Percentiles rank a stretch among this genome's conserved stretches.
These are phyloP conservation scores for Sporopachydermia lactativora DNA, from an alignment of 805 yeast genomes.

Conservation along the genomic window DNA sequence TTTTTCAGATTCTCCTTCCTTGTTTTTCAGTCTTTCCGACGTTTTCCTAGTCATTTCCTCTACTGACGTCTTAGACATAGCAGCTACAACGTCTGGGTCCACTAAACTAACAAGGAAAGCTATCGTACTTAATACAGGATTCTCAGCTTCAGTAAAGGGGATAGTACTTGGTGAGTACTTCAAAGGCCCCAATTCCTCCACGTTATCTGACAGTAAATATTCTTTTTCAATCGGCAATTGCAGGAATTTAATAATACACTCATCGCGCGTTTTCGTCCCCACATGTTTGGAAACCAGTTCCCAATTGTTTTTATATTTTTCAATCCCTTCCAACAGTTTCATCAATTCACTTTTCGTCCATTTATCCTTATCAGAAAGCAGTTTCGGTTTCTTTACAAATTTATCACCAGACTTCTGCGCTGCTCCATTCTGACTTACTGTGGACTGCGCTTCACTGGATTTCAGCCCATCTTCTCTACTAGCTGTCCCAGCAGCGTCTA, in stretches of 20 bases:
- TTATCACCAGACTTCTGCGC: conserved; percentile 2
- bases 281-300: conserved; percentile 52
- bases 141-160: conserved; percentile 76
- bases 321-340: conserved; percentile 46
- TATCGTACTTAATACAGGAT: conserved; percentile 88
- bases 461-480: conserved; percentile 5
- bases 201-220: conserved; percentile 32
- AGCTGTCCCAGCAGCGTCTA: conserved; percentile 7
- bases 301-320: conserved; percentile 64
- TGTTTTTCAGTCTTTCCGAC: conserved; percentile 7
- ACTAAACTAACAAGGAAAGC: conserved; percentile 77
- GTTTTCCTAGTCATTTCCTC: conserved; percentile 16
- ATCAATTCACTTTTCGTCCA: conserved; percentile 63
- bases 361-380: conserved; percentile 19
- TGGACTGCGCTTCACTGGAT: conserved; percentile 6
- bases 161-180: conserved; percentile 64
- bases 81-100: conserved; percentile 74
- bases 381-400: conserved; percentile 22
- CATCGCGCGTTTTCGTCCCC: conserved; percentile 49
- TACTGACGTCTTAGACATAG: conserved; percentile 49
- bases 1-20: conserved; percentile 9
- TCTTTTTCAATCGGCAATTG: conserved; percentile 73
- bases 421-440: conserved; percentile 6
- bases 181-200: conserved; percentile 50
- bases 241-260: conserved; percentile 68